Conservation (phyloP, 352 stramenopile genomes). For the Globisporangium paddicum region DNA sequence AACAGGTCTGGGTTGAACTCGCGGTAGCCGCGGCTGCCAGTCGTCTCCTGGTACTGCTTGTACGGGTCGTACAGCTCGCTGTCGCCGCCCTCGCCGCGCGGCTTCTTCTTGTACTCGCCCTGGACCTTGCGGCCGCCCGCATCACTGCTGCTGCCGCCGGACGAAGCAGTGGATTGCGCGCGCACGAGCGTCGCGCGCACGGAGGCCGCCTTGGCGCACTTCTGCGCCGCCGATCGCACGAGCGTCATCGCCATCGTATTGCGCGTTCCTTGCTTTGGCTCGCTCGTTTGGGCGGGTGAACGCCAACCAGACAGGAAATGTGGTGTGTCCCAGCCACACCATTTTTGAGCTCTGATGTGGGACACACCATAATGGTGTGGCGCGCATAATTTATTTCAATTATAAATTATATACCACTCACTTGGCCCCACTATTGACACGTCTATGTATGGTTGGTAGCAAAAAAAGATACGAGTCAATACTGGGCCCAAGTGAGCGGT, state of each 20-base stretch:
- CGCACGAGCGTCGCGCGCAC: slow-evolving; percentile 10
- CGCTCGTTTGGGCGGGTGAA: neutral
- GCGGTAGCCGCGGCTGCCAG: slow-evolving; percentile 61
- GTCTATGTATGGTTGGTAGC: no score
- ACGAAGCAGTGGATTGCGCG: slow-evolving; percentile 8
- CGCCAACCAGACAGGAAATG: neutral
- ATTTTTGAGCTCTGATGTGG: no score
- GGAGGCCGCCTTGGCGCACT: slow-evolving; percentile 11
- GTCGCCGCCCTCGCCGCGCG: slow-evolving; percentile 13
- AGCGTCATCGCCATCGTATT: slow-evolving; percentile 35
- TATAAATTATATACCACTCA: no score
- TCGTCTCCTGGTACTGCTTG: slow-evolving; percentile 73
- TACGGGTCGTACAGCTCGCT: slow-evolving; percentile 74
- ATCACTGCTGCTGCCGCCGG: neutral
- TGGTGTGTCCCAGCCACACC: no score
- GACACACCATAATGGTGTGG: no score
- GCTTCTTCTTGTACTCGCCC: slow-evolving; percentile 14
- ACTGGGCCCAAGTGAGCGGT: no score
- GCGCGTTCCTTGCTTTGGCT: neutral
- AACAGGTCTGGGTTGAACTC: slow-evolving; percentile 76
- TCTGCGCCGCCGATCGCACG: slow-evolving; percentile 33
- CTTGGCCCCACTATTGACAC: no score
- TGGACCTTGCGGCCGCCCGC: slow-evolving; percentile 3
- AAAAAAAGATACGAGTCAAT: no score
- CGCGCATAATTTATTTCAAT: no score